These are phyloP conservation scores for Amphicarpaea edgeworthii DNA, from an alignment of 306 rosid species.

Conservation along the genomic window DNA sequence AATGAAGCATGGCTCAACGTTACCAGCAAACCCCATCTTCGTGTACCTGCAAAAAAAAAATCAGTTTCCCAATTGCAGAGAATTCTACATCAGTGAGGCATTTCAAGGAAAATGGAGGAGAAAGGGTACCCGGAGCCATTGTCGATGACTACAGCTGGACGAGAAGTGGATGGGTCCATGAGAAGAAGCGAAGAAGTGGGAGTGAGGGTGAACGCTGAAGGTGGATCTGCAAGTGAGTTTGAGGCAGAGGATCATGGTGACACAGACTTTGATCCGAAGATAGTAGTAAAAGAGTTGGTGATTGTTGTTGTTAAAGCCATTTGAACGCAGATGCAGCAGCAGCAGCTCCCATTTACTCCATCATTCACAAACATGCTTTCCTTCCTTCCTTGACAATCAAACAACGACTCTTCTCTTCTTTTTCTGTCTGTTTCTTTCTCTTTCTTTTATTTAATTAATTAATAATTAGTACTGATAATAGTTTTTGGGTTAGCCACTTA, in stretches of 20 bases:
- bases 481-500: too few species aligned
- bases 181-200: constrained; percentile 39
- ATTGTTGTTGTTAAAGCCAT: constrained; percentile 66
- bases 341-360: constrained; percentile 44
- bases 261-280: constrained; percentile 76
- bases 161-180: constrained; percentile 94
- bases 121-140: constrained; percentile 90
- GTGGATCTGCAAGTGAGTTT: constrained; percentile 75
- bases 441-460: background rate
- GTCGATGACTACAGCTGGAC: constrained; percentile 98
- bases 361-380: constrained; percentile 40
- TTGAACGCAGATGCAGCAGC: constrained; percentile 51
- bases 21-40: constrained; percentile 98
- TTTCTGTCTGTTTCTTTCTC: background rate
- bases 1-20: constrained; percentile 94
- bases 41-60: constrained; percentile 68
- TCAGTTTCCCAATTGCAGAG: constrained; percentile 6
- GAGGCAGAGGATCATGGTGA: constrained; percentile 61
- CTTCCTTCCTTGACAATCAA: constrained; percentile 39
- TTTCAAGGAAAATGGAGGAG: constrained; percentile 26
- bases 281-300: constrained; percentile 63
- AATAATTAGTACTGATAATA: background rate
- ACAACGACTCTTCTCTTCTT: background rate
- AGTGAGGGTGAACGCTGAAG: constrained; percentile 25
- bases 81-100: constrained; percentile 34